phyloP scores from a whole-genome alignment of 176 grass and related monocot genomes.

The Zizania latifolia region DNA sequence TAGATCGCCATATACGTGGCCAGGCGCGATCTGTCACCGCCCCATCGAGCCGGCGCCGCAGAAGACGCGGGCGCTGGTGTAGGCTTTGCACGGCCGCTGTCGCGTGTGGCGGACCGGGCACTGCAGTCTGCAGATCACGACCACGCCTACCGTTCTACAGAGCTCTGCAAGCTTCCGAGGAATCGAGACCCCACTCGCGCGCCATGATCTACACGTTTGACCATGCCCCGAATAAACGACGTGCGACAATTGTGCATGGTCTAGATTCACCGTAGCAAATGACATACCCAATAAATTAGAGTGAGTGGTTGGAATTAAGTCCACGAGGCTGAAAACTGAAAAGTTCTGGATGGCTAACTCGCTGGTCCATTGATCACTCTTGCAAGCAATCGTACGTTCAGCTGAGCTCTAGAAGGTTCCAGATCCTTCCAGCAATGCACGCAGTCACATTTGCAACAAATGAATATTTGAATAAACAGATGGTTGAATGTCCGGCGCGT shows the following conservation, averaged over 20 bases:
- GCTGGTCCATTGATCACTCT: no score
- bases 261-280: neutral
- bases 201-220: neutral
- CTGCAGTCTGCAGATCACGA: neutral
- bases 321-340: neutral
- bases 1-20: no score
- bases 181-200: neutral
- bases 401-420: neutral
- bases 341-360: neutral
- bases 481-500: no score
- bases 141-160: neutral
- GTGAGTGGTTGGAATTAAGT: no score
- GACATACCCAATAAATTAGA: neutral
- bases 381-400: neutral
- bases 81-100: neutral
- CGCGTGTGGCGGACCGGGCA: neutral
- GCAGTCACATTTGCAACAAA: no score
- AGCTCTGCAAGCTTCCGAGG: neutral
- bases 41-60: no score
- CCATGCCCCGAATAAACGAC: no score
- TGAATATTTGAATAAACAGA: no score
- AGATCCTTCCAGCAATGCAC: neutral
- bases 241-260: no score
- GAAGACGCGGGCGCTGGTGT: no score
- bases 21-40: no score